Conservation (phyloP, 768 basidiomycete genomes). For the Suillus sp. region DNA sequence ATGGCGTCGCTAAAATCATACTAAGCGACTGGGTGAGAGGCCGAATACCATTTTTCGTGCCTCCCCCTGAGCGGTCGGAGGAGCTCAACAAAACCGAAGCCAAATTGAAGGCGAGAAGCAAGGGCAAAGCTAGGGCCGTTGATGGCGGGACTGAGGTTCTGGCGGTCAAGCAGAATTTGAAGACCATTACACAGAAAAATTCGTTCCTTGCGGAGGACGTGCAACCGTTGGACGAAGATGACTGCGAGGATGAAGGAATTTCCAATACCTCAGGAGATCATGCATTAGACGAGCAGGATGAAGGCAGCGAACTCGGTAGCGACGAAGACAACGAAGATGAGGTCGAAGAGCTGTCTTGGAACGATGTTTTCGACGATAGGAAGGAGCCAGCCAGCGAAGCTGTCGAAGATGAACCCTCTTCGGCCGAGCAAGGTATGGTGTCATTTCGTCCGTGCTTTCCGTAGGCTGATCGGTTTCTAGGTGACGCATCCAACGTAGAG, state of each 20-base stretch:
- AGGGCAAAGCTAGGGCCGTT: slow-evolving; percentile 47
- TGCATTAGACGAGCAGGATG: slow-evolving; percentile 27
- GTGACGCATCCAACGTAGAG: slow-evolving; percentile 38
- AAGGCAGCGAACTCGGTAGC: slow-evolving; percentile 43
- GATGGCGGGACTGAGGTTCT: slow-evolving; percentile 43
- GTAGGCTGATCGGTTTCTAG: slow-evolving; percentile 25
- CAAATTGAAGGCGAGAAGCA: slow-evolving; percentile 51
- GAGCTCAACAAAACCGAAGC: slow-evolving; percentile 65
- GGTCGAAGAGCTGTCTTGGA: slow-evolving; percentile 73
- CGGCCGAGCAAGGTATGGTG: slow-evolving; percentile 25
- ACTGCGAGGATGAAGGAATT: slow-evolving; percentile 32
- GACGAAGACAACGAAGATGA: slow-evolving; percentile 39
- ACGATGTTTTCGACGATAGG: slow-evolving; percentile 78
- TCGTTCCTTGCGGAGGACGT: slow-evolving; percentile 85
- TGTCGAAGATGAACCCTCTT: slow-evolving; percentile 13
- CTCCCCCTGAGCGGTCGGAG: slow-evolving; percentile 83
- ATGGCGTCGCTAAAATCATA: slow-evolving; percentile 92
- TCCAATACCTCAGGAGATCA: not conserved
- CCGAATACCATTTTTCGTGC: slow-evolving; percentile 93
- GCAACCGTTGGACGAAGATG: slow-evolving; percentile 59
- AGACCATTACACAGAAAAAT: slow-evolving; percentile 87
- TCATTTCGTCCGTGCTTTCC: not conserved
- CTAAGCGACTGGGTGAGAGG: slow-evolving; percentile 97
- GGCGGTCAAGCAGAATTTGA: slow-evolving; percentile 83
- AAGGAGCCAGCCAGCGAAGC: slow-evolving; percentile 28